phyloP scores from a whole-genome alignment of 75 land plant species.

The Sequoia sempervirens region DNA sequence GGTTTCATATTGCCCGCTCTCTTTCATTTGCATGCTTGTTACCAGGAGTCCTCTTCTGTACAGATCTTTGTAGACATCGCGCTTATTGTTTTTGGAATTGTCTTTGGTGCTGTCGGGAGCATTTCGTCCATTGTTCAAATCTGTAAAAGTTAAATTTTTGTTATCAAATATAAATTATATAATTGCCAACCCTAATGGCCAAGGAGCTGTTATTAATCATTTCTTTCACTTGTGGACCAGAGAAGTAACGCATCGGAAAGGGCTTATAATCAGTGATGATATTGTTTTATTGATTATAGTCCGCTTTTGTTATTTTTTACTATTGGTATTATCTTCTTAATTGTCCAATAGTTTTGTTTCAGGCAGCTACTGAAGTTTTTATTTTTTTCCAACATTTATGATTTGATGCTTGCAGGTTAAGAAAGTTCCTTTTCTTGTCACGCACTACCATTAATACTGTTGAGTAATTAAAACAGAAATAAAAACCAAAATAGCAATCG shows the following conservation, averaged over 20 bases:
- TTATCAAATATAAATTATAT: background rate
- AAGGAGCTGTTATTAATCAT: background rate
- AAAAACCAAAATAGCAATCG: too few species aligned
- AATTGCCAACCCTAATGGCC: background rate
- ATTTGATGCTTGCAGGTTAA: background rate
- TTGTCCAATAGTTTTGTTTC: background rate
- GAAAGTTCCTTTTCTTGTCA: background rate
- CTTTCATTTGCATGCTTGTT: slow-evolving; percentile 25
- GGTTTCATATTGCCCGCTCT: slow-evolving; percentile 41
- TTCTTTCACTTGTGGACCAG: background rate
- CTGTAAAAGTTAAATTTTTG: background rate
- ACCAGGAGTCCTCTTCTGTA: background rate
- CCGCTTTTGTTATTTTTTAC: background rate
- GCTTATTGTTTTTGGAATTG: slow-evolving; percentile 26
- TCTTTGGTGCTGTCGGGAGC: slow-evolving; percentile 29
- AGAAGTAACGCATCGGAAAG: background rate
- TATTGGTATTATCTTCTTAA: background rate
- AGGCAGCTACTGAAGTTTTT: background rate
- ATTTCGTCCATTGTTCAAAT: background rate
- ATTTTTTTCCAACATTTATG: background rate
- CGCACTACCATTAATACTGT: background rate
- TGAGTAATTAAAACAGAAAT: too few species aligned
- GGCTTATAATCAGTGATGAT: background rate
- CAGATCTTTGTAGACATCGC: slow-evolving; percentile 15
- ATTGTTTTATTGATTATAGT: background rate